Evolutionary conservation across 768 basidiomycete species (phyloP), one percentile per base, ranked within the genome.

Genomic region (Zangia roseola): DNA sequence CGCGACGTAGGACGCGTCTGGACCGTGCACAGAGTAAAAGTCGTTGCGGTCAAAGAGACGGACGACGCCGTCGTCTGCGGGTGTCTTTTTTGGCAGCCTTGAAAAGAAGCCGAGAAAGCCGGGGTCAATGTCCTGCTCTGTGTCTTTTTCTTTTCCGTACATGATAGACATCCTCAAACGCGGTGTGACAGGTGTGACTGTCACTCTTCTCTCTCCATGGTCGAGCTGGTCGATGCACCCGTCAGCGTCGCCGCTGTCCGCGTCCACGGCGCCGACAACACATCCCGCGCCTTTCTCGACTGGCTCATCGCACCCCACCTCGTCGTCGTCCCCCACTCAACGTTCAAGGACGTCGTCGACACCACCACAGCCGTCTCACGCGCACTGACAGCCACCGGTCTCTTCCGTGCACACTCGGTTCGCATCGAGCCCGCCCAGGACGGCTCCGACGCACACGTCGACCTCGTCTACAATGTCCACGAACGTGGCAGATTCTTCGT

Each of bases 1-100:
- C 5, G 95, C 94, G 54, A 95, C 82, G 56, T 83, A 92, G n/a
- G 81, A 72, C 1, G 95, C 95, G 67, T 97, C 94, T 5, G 81
- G 71, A 0, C 93, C 94, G 61, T 97, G 92, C 1, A 84, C 86
- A n/a, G 85, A 82, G 71, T 91, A 97, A 69, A 80, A 97, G 14
- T 88, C 83, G 58, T 77, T 79, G 21, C 93, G 84, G 60, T 86
- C 82, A 65, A 98, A 97, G 14, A 99, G 81, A 12, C 97, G 83
- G 42, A 98, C 74, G 7, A 88, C 88, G 19, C 94, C 95, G 8
- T 79, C 78, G 46, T 84, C 83, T 1, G 39, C n/a, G 5, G 87
- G 86, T 0, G 86, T 83, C 55, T 86, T 89, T 40, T 72, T 62
- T 0, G 81, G 81, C 6, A 91, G 73, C 36, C 72, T 77, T 9